Base-by-base conservation (phyloP, 129 eudicot species). In the Smallanthus sonchifolius region DNA sequence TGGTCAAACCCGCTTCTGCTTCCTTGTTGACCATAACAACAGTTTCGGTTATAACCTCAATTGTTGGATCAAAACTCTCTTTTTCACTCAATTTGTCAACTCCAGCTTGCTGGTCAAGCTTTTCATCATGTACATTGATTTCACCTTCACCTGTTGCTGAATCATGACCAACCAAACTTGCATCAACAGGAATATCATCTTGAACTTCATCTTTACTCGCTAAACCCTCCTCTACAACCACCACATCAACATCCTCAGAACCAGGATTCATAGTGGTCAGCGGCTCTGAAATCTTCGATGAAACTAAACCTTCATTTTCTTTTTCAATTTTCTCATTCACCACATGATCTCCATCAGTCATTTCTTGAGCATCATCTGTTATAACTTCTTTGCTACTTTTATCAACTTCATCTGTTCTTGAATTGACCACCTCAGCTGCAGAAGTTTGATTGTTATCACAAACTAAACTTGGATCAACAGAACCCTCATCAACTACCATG, bases 191-290 rank as follows among this genome's bases (percentile, higher is more conserved):
- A 32, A 17, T 47, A 19, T 30, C 55, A 81, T 42, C 76, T 44
- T 42, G 56, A 36, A 35, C 65, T 66, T 77, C 75, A 62, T 68
- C 77, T 75, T 74, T 81, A 47, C 65, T 4, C 32, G 68, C 54
- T 49, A 77, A 10, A 61, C 49, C 71, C 54, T 78, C 62, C n/a
- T 73, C 83, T 69, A 67, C 68, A 59, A 20, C 73, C 61, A 79
- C 75, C 24, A 73, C 15, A 49, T 38, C 52, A 38, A 72, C 76
- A 37, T 51, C 56, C 72, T 76, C 84, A 6, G 7, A 32, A 70
- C 19, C 74, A 60, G 40, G 77, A 59, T 60, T 64, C 37, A 64
- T 20, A 24, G 70, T 5, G 48, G 3, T 54, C 17, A 7, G 30
- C 2, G 77, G 35, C 64, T 77, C 85, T 30, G 56, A 52, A 69